These are phyloP conservation scores for Omphalotus guepiniiformis DNA, from an alignment of 768 basidiomycete genomes.

Conservation along the genomic window DNA sequence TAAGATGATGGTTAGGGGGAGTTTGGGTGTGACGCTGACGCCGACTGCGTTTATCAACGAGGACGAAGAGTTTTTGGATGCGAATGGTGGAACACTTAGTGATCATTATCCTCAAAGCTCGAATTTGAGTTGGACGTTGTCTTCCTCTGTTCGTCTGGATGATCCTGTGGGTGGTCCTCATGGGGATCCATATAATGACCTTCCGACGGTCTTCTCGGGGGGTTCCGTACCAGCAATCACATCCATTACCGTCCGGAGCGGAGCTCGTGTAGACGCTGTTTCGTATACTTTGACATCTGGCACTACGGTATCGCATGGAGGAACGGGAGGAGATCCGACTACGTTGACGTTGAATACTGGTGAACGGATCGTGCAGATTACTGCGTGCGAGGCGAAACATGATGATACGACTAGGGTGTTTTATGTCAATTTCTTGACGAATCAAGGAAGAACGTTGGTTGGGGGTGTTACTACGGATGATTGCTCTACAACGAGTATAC, in stretches of 20 bases:
- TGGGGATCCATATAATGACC: conserved; percentile 28
- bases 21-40: conserved; percentile 18
- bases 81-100: conserved; percentile 25
- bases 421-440: conserved; percentile 26
- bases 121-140: conserved; percentile 26
- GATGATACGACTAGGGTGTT: conserved; percentile 27
- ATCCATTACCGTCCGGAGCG: conserved; percentile 28
- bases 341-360: conserved; percentile 23
- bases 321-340: conserved; percentile 27
- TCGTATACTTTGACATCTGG: conserved; percentile 20
- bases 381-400: conserved; percentile 24
- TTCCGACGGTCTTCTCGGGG: conserved; percentile 17
- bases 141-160: conserved; percentile 25
- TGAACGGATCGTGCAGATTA: conserved; percentile 21
- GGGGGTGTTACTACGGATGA: conserved; percentile 25
- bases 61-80: conserved; percentile 26
- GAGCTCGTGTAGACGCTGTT: conserved; percentile 27
- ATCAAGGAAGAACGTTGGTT: conserved; percentile 21
- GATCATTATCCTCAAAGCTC: conserved; percentile 33
- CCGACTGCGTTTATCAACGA: conserved; percentile 27
- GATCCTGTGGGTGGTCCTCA: conserved; percentile 31
- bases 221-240: conserved; percentile 21
- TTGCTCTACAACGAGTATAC: conserved; percentile 23
- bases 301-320: conserved; percentile 26
- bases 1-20: conserved; percentile 30